Conservation (phyloP, 495 filamentous ascomycete species). For the Margaritispora aquatica region DNA sequence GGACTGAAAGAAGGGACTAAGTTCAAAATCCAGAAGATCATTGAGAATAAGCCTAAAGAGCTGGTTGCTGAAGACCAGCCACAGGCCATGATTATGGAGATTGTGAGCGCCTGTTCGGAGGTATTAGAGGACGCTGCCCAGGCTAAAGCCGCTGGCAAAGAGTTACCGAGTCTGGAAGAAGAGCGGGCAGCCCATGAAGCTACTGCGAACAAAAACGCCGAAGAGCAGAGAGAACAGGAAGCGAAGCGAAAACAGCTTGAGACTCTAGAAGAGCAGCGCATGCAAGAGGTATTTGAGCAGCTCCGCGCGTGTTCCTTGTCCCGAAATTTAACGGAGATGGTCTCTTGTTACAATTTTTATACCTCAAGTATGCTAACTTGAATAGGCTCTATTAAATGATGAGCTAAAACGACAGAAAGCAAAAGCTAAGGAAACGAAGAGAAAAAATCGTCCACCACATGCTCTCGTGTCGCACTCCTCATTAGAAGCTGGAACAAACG, state of each 20-base stretch:
- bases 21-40: slow-evolving; percentile 61
- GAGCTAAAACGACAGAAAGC: slow-evolving; percentile 60
- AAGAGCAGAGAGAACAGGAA: slow-evolving; percentile 40
- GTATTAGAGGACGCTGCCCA: slow-evolving; percentile 81
- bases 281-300: slow-evolving; percentile 51
- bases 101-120: slow-evolving; percentile 78
- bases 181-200: slow-evolving; percentile 67
- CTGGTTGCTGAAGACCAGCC: slow-evolving; percentile 49
- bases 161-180: slow-evolving; percentile 82
- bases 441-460: slow-evolving; percentile 27
- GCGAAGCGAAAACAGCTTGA: slow-evolving; percentile 48
- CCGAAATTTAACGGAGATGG: no score
- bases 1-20: slow-evolving; percentile 57
- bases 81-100: slow-evolving; percentile 75
- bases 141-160: slow-evolving; percentile 59
- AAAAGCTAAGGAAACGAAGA: slow-evolving; percentile 47
- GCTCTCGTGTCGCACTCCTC: slow-evolving; percentile 33
- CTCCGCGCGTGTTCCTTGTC: not conserved
- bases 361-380: not conserved
- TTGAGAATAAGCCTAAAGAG: slow-evolving; percentile 62
- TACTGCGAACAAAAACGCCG: slow-evolving; percentile 40
- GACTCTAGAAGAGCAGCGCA: slow-evolving; percentile 66
- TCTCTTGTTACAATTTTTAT: no score
- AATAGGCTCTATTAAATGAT: slow-evolving; percentile 55
- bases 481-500: slow-evolving; percentile 18